Evolutionary conservation across 169 alveolate species (phyloP).

Genomic region (Amoebophrya sp.): DNA sequence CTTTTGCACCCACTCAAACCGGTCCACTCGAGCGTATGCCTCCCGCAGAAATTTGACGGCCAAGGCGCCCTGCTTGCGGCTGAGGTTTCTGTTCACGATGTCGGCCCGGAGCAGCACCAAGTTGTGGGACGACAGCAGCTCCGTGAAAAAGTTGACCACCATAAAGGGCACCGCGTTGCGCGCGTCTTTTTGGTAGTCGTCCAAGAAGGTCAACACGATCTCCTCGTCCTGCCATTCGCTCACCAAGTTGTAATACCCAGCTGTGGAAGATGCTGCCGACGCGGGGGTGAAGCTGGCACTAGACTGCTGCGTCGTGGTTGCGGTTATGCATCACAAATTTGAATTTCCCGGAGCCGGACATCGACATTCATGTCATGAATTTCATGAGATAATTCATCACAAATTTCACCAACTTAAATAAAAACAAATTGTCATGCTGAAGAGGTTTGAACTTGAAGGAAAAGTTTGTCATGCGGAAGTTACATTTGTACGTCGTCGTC

Average conservation of each 20-base stretch:
- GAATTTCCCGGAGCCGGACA: too few species aligned
- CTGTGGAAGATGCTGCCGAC: too few species aligned
- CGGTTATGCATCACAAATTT: too few species aligned
- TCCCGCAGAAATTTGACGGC: background rate
- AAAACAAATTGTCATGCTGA: too few species aligned
- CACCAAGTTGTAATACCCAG: background rate
- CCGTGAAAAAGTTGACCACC: background rate
- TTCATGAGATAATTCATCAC: too few species aligned
- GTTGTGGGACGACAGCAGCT: background rate
- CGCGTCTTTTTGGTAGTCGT: background rate
- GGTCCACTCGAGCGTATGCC: background rate
- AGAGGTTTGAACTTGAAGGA: too few species aligned
- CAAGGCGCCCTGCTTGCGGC: background rate
- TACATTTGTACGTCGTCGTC: too few species aligned
- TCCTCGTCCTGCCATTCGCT: background rate
- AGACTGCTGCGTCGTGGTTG: too few species aligned
- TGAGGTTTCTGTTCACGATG: background rate
- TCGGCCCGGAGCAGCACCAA: background rate
- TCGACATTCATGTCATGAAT: too few species aligned
- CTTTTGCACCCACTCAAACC: background rate
- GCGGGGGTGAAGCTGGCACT: too few species aligned
- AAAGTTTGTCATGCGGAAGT: too few species aligned
- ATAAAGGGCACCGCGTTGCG: background rate
- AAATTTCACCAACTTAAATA: too few species aligned
- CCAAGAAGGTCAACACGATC: background rate